Evolutionary conservation across 805 yeast species (phyloP).

Genomic region (Candida tibetensis): DNA sequence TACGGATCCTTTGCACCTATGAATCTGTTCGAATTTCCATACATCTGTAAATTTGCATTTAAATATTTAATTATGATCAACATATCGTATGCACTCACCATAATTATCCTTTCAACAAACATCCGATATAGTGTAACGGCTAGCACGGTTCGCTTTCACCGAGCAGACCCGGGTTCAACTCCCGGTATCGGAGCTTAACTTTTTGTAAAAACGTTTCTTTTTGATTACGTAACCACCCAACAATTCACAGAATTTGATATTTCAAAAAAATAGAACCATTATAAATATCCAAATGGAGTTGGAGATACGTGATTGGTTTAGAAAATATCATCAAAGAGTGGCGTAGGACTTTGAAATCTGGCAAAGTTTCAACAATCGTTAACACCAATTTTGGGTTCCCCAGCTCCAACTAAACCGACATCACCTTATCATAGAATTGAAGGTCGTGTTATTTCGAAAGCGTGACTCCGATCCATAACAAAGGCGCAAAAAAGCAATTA

Average conservation of each 20-base stretch:
- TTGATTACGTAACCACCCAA: background rate
- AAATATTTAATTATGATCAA: too few relatives aligned
- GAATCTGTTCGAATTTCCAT: too few relatives aligned
- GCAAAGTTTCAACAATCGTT: background rate
- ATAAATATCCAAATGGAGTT: background rate
- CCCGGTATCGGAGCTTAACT: constrained; percentile 70
- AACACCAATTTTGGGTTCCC: too few relatives aligned
- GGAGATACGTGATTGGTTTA: background rate
- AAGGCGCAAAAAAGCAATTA: background rate
- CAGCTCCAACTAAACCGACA: too few relatives aligned
- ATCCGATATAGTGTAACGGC: constrained; percentile 17
- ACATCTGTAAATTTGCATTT: too few relatives aligned
- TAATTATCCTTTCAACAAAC: too few relatives aligned
- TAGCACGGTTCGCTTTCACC: constrained; percentile 84
- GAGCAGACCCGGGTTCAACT: constrained; percentile 85
- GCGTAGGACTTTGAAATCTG: background rate
- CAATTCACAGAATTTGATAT: background rate
- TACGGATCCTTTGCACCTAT: too few relatives aligned
- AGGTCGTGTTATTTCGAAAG: background rate
- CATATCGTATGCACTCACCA: too few relatives aligned
- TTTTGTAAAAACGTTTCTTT: background rate
- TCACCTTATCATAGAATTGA: background rate
- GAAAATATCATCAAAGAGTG: background rate
- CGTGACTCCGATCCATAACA: background rate
- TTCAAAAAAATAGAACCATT: too few relatives aligned